Conservation (phyloP, 1,284 basidiomycete species). For the Anthracocystis setariae region DNA sequence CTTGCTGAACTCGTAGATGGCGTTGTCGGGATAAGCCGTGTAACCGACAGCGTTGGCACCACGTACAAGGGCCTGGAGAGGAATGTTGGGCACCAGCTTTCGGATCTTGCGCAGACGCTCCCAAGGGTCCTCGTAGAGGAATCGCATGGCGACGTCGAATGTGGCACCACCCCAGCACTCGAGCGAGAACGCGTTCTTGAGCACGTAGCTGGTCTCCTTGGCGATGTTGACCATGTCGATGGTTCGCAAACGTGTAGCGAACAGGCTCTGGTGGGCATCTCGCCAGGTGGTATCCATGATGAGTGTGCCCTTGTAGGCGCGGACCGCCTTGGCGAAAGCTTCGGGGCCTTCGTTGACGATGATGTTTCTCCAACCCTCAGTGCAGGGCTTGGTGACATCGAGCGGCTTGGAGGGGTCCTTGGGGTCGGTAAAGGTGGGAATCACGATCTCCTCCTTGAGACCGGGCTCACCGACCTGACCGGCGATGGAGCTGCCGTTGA, state of each 20-base stretch:
- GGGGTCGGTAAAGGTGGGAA: conserved; percentile 83
- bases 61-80: conserved; percentile 96
- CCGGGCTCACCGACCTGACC: conserved; percentile 94
- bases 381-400: conserved; percentile 84
- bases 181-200: conserved; percentile 93
- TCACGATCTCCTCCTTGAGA: conserved; percentile 85
- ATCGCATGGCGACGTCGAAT: conserved; percentile 99
- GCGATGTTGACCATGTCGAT: conserved; percentile 99
- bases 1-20: conserved; percentile 84
- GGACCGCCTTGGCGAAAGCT: conserved; percentile 97
- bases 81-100: conserved; percentile 97
- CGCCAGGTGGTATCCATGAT: conserved; percentile 89
- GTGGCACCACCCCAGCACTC: conserved; percentile 99
- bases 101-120: conserved; percentile 92
- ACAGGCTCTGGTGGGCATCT: conserved; percentile 96
- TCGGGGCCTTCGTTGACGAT: conserved; percentile 97
- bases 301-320: conserved; percentile 88
- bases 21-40: conserved; percentile 99
- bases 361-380: conserved; percentile 96
- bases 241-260: conserved; percentile 95
- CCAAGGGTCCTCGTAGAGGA: conserved; percentile 99
- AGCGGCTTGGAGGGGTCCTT: conserved; percentile 79
- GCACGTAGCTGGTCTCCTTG: conserved; percentile 87
- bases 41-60: conserved; percentile 99
- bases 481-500: conserved; percentile 97